Conservation (phyloP, 2,329 filamentous ascomycete genomes). For the Sordariomycetes sp. region DNA sequence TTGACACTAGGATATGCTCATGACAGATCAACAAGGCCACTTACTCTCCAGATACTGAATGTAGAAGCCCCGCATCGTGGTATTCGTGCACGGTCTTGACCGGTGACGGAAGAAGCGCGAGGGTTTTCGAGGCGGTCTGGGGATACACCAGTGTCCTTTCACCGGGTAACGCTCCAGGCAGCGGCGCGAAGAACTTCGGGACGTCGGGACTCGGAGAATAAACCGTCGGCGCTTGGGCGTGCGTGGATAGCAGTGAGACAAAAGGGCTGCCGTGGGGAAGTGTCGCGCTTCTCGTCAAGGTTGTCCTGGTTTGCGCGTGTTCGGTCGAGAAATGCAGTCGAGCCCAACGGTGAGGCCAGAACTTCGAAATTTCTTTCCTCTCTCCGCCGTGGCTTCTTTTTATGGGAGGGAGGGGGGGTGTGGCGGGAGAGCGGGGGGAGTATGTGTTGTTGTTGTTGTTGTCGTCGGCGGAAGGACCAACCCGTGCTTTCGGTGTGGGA, state of each 20-base stretch:
- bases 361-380: conserved; percentile 7
- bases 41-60: conserved; percentile 66
- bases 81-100: conserved; percentile 9
- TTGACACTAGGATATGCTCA: neutral
- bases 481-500: conserved; percentile 9
- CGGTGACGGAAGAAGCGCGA: neutral
- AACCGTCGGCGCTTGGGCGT: neutral
- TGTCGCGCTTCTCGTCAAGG: conserved; percentile 4
- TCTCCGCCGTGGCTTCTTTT: neutral
- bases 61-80: conserved; percentile 50
- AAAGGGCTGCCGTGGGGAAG: neutral
- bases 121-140: neutral
- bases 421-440: conserved; percentile 1
- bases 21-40: conserved; percentile 22
- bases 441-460: neutral
- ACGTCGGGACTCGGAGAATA: conserved; percentile 10
- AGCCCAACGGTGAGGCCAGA: conserved; percentile 36
- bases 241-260: neutral
- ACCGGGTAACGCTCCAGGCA: neutral
- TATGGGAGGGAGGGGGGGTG: conserved; percentile 10
- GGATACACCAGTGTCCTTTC: neutral
- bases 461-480: conserved; percentile 12
- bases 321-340: conserved; percentile 30
- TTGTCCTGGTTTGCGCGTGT: conserved; percentile 4
- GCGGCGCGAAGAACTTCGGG: neutral